Evolutionary conservation across 352 stramenopile species (phyloP), one percentile per base, ranked within the genome.

Genomic region (Elongisporangium undulatum): DNA sequence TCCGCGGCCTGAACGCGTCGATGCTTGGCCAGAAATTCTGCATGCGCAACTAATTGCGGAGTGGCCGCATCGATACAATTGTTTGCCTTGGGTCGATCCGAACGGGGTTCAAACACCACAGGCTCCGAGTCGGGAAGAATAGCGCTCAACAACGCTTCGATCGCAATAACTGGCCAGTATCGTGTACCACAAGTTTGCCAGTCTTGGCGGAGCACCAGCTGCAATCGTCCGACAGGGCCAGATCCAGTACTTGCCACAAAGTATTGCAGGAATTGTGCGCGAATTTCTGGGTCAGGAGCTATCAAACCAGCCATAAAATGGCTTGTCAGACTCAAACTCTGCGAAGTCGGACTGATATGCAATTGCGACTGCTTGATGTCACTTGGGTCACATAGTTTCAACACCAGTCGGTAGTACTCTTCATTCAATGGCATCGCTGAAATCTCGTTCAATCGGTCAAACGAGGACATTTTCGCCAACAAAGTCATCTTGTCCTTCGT

Each of bases 401-500:
- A 72, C 17, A 95, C 75, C 26, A 95, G 53, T 20, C 64, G 59
- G 63, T 94, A 90, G 63, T 96, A 95, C 62, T 87, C 82, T 20
- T 90, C 78, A 49, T 85, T 85, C 17, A 96, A 63, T 21, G 87
- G 87, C 49, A 94, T 66, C 24, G 87, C 82, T 15, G 87, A 85
- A 29, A 95, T 92, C 54, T 96, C 87, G 51, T 92, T 91, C 6
- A 96, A 56, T 9, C 87, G 79, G 48, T 96, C 85, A 56, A 96
- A 94, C 13, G 75, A 84, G 9, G 78, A 68, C 85, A 96, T 94
- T 68, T 96, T 96, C 34, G 68, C 85, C 4, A 96, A 67, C 58
- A 96, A 62, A 24, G 82, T 84, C 79, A 94, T 90, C 51, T 94
- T 95, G 67, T 96, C 87, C 64, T 96, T 96, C 29, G 84, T 74